These are phyloP conservation scores for Tolypocladium guangdongense DNA, from an alignment of 2,329 filamentous ascomycete genomes.

Conservation along the genomic window DNA sequence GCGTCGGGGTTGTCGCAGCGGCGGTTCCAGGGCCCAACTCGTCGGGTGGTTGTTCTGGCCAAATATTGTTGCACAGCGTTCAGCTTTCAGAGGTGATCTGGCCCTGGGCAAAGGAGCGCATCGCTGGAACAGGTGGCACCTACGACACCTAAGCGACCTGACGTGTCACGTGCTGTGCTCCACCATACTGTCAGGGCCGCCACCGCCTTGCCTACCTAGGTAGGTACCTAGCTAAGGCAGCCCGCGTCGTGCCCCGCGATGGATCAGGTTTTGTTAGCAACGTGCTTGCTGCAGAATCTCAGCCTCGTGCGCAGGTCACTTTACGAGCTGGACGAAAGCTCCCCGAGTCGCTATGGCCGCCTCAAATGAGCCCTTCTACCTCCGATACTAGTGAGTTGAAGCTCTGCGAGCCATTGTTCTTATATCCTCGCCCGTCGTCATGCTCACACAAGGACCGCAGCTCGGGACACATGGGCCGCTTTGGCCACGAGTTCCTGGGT, in stretches of 20 bases:
- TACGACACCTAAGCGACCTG: background rate
- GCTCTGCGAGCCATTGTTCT: slow-evolving; percentile 1
- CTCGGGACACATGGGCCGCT: slow-evolving; percentile 93
- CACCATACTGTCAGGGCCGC: background rate
- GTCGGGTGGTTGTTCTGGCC: background rate
- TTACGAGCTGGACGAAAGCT: background rate
- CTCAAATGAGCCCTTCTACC: slow-evolving; percentile 76
- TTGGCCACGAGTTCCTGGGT: slow-evolving; percentile 98
- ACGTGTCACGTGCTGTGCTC: background rate
- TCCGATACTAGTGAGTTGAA: slow-evolving; percentile 83
- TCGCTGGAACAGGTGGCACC: slow-evolving; percentile 5
- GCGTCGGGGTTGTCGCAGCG: slow-evolving; percentile 1
- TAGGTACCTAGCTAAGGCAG: background rate
- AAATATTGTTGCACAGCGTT: background rate
- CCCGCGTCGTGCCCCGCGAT: background rate
- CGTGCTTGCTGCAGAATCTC: background rate
- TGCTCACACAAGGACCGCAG: slow-evolving; percentile 32
- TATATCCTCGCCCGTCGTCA: background rate
- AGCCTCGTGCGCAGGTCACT: background rate
- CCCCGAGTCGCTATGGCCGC: slow-evolving; percentile 43
- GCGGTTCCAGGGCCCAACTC: background rate
- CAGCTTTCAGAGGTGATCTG: slow-evolving; percentile 1
- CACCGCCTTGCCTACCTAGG: background rate
- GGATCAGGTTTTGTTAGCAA: background rate
- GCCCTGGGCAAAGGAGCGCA: background rate